Conservation (phyloP, 2,329 filamentous ascomycete species). For the Alternaria atra region DNA sequence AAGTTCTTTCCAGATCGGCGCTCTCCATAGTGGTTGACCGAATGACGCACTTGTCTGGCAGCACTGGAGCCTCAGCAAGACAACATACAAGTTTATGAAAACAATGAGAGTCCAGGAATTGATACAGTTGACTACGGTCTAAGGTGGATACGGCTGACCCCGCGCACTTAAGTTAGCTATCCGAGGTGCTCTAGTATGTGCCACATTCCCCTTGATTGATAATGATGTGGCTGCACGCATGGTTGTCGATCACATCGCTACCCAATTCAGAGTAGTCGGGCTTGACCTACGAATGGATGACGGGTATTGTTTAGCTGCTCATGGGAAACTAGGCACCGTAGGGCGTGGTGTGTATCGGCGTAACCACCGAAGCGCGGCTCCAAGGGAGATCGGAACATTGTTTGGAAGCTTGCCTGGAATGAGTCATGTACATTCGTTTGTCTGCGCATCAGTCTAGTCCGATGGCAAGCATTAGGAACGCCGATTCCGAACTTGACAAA, state of each 20-base stretch:
- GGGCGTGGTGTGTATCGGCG: neutral
- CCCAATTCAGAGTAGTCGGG: slow-evolving; percentile 20
- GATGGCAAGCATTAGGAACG: slow-evolving; percentile 3
- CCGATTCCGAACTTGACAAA: slow-evolving; percentile 12
- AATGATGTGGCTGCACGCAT: slow-evolving; percentile 14
- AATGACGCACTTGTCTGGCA: slow-evolving; percentile 22
- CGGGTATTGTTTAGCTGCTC: slow-evolving; percentile 11
- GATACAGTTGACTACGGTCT: neutral
- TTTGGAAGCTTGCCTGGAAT: neutral
- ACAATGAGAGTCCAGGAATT: slow-evolving; percentile 9
- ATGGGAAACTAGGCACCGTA: neutral
- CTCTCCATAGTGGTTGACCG: slow-evolving; percentile 25
- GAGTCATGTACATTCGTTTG: neutral
- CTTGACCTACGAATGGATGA: slow-evolving; percentile 19
- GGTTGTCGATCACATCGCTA: slow-evolving; percentile 18
- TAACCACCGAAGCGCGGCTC: slow-evolving; percentile 2
- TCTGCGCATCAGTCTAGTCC: slow-evolving; percentile 1
- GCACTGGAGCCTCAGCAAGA: neutral
- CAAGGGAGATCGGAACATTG: neutral
- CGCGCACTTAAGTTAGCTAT: slow-evolving; percentile 16
- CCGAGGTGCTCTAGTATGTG: slow-evolving; percentile 17
- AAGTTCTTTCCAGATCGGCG: slow-evolving; percentile 45
- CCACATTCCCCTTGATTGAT: neutral
- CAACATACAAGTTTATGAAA: neutral
- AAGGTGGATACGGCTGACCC: slow-evolving; percentile 11